Evolutionary conservation across 345 rosid genomes (phyloP).

Genomic region (Salix viminalis): DNA sequence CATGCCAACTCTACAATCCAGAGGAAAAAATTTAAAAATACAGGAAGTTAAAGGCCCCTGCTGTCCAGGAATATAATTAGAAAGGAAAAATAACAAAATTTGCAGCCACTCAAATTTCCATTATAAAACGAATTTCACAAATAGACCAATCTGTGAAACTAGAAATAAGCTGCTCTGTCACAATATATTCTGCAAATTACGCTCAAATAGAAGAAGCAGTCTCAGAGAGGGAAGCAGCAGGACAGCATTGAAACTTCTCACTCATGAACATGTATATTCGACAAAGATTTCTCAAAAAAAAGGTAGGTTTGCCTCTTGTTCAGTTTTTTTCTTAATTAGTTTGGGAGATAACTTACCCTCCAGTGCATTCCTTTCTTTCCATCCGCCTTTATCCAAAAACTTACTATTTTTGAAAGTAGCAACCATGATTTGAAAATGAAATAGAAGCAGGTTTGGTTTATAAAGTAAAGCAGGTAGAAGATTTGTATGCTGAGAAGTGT

Average conservation of each 20-base stretch:
- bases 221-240: not conserved
- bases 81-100: not conserved
- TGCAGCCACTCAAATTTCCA: not conserved
- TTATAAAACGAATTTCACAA: not conserved
- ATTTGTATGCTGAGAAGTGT: no score
- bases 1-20: conserved; percentile 46
- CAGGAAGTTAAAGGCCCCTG: conserved; percentile 6
- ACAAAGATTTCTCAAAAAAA: not conserved
- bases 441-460: no score
- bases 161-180: not conserved
- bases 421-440: no score
- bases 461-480: no score
- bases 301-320: not conserved
- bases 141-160: not conserved
- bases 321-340: no score
- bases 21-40: not conserved
- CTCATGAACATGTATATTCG: not conserved
- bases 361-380: no score
- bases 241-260: not conserved
- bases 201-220: not conserved
- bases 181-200: not conserved
- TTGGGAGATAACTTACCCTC: no score
- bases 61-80: not conserved
- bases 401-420: no score
- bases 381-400: no score